Base-by-base conservation (phyloP, 805 yeast genomes). In the Saturnispora besseyi region DNA sequence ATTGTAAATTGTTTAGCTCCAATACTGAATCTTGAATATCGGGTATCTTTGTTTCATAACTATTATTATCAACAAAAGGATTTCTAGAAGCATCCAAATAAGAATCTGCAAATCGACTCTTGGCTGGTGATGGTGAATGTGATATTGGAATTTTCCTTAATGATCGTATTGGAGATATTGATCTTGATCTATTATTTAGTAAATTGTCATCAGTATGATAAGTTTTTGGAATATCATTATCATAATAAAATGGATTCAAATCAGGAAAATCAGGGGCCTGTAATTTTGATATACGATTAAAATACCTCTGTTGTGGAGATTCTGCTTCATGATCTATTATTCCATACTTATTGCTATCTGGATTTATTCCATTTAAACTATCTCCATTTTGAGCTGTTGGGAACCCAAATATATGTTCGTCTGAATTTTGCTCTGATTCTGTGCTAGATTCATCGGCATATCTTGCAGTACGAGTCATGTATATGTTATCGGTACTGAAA, bases 51-150 rank as follows among this genome's bases (percentile, higher is more conserved):
- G n/a, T 41, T 33, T 21, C 36, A 18, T 32, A 30, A 36, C 24
- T 29, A 30, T 7, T 10, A 31, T 49, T 18, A 4, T n/a, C 33
- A 15, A 9, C 21, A 44, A 45, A 51, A 3, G 52, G 48, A 21
- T 49, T 42, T 29, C 4, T 5, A 10, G 13, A 33, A 10, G 24
- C 37, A 26, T 34, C 41, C 18, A 42, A 41, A 5, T 51, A 48
- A n/a, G 28, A 34, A 26, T 51, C 44, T 15, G 21, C 29, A 15
- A 29, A 42, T 21, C 11, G 46, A 22, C 26, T 41, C 13, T 32
- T 33, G 13, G 31, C 55, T 3, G 62, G 61, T 6, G 65, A 60
- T 0, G 60, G 55, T 2, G 62, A 54, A 11, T 30, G 30, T 10
- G 45, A 46, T 11, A 41, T 24, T 12, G 30, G 24, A n/a, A 28